Evolutionary conservation across 805 yeast species (phyloP).

Genomic region (Metschnikowia santaceciliae): DNA sequence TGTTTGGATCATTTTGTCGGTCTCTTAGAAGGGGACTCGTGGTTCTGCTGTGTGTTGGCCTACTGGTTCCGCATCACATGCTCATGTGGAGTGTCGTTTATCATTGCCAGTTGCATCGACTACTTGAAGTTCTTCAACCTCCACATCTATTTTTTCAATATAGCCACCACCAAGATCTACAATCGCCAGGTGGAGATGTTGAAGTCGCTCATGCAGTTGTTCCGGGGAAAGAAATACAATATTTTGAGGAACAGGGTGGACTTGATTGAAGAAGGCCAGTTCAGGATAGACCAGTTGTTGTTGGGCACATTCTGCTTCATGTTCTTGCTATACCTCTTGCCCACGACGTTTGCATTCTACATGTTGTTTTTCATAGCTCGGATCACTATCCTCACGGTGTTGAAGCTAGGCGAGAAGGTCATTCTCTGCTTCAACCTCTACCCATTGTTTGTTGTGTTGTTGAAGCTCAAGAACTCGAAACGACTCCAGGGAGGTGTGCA

Average conservation of each 20-base stretch:
- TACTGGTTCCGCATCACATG: slow-evolving; percentile 17
- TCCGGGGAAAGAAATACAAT: slow-evolving; percentile 86
- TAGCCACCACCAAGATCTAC: slow-evolving; percentile 74
- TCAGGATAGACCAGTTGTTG: slow-evolving; percentile 80
- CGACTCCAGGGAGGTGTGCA: slow-evolving; percentile 53
- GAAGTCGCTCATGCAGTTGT: slow-evolving; percentile 72
- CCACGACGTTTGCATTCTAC: slow-evolving; percentile 86
- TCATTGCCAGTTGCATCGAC: slow-evolving; percentile 66
- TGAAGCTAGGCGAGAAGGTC: slow-evolving; percentile 53
- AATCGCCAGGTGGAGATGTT: slow-evolving; percentile 68
- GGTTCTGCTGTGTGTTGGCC: slow-evolving; percentile 5
- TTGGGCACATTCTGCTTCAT: slow-evolving; percentile 88
- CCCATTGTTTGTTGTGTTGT: slow-evolving; percentile 78
- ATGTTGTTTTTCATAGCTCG: slow-evolving; percentile 62
- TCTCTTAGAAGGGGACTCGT: not conserved
- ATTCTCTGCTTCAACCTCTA: slow-evolving; percentile 72
- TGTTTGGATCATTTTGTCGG: slow-evolving; percentile 7
- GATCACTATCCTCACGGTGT: slow-evolving; percentile 43
- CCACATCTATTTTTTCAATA: slow-evolving; percentile 74
- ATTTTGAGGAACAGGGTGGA: slow-evolving; percentile 83
- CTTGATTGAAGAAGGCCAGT: slow-evolving; percentile 52
- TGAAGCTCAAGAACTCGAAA: slow-evolving; percentile 75
- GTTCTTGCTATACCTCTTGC: slow-evolving; percentile 69
- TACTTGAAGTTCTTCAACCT: slow-evolving; percentile 56
- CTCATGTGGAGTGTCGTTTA: slow-evolving; percentile 62